Percentiles rank a stretch among this genome's conserved stretches.
These are phyloP conservation scores for Globisporangium paddicum DNA, from an alignment of 352 stramenopile species.

Conservation along the genomic window DNA sequence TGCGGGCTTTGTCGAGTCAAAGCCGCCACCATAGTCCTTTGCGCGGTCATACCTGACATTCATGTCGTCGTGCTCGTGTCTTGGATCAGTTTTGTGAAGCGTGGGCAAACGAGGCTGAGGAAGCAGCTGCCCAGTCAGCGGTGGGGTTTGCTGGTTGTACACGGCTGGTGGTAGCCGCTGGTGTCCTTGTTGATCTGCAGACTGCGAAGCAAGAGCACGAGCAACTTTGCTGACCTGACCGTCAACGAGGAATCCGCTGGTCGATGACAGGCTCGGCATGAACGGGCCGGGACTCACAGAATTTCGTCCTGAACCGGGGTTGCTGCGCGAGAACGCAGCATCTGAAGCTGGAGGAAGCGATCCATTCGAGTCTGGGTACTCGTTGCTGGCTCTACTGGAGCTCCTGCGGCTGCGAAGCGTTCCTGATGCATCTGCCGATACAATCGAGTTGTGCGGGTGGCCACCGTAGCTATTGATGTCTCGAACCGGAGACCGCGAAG, in stretches of 20 bases:
- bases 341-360: not conserved
- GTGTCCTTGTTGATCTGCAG: not conserved
- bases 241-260: not conserved
- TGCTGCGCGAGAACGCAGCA: not conserved
- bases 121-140: not conserved
- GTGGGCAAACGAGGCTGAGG: constrained; percentile 8
- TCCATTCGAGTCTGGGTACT: constrained; percentile 5
- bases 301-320: not conserved
- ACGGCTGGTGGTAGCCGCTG: constrained; percentile 3
- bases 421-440: not conserved
- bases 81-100: constrained; percentile 5
- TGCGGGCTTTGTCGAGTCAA: not conserved
- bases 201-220: not conserved
- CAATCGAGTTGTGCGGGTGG: not conserved
- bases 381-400: constrained; percentile 7
- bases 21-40: constrained; percentile 2
- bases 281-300: constrained; percentile 5
- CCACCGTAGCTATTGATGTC: constrained; percentile 2
- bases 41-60: not conserved
- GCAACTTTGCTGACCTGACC: not conserved
- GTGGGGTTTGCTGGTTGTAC: constrained; percentile 1
- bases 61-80: constrained; percentile 7
- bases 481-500: constrained; percentile 8
- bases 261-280: not conserved
- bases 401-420: not conserved